Evolutionary conservation across 352 stramenopile species (phyloP), one percentile per base, ranked within the genome.

Genomic region (Elongisporangium anandrum): DNA sequence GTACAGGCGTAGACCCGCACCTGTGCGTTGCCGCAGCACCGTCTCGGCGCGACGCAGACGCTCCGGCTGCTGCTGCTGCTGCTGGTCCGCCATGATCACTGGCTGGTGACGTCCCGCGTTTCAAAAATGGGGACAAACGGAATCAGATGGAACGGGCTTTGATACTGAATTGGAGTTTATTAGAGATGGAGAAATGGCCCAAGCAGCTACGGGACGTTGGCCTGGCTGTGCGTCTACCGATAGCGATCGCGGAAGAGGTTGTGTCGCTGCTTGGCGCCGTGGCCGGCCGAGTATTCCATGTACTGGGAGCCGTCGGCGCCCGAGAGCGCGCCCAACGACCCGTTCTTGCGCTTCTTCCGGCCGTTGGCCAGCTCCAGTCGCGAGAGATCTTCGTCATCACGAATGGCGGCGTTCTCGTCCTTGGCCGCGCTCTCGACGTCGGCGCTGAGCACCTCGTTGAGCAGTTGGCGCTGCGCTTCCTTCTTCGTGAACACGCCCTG

Each of bases 181-280:
- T 15, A 12, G 10, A 17, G 17, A 12, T 17, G 34, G 10, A 17
- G 13, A 12, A 2, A 38, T 5, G 38, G 15, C 29, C 4, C 41
- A 22, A 52, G 10, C n/a, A 56, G 26, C 51, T 19, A 2, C 45
- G 5, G n/a, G n/a, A n/a, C n/a, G n/a, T n/a, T n/a, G n/a, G n/a
- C n/a, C n/a, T n/a, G n/a, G n/a, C n/a, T 12, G 34, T 1, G 17
- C 5, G 17, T 8, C 56, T 87, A 88, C 22, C 81, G 79, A 69
- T 94, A 94, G 41, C 85, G 75, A 58, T 94, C 85, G 48, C 85
- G 85, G 64, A 94, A 94, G 22, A 94, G 79, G 51, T 94, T 92
- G 70, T 94, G 85, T 60, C 85, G 82, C 65, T 94, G 85, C 68
- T 90, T 92, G 61, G 85, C 81, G 23, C 81, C 81, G 60, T 92